Evolutionary conservation across 371 early-diverging fungal species (phyloP).

Genomic region (Haplosporangium sp.): DNA sequence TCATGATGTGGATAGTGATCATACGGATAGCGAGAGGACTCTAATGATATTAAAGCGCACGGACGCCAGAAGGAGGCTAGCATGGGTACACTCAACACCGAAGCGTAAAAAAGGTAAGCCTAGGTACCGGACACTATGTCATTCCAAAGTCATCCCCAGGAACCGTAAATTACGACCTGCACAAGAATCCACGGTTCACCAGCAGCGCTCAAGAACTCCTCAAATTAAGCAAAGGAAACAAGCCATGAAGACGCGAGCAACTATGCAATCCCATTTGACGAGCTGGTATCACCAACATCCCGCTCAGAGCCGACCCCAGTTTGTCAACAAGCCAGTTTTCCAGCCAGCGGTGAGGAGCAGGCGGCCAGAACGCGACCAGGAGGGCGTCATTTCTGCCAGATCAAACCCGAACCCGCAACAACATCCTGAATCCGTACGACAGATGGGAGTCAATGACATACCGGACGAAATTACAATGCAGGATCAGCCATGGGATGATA

Average conservation of each 20-base stretch:
- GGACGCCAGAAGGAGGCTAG: too few species aligned
- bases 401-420: background rate
- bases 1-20: background rate
- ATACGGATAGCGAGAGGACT: background rate
- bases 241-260: background rate
- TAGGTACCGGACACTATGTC: background rate
- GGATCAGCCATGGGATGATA: conserved; percentile 9
- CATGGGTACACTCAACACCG: too few species aligned
- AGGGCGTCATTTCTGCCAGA: background rate
- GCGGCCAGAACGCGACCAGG: background rate
- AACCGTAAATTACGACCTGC: background rate
- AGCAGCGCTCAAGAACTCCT: background rate
- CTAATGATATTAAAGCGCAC: background rate
- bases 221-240: background rate
- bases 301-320: conserved; percentile 13
- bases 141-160: conserved; percentile 6
- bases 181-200: background rate
- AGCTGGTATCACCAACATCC: background rate
- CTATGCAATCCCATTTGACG: conserved; percentile 8
- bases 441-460: background rate
- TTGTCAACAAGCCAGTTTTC: conserved; percentile 31
- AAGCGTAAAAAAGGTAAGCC: too few species aligned
- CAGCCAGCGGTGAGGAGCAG: background rate
- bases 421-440: too few species aligned
- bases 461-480: background rate